Evolutionary conservation across 1,139 yeast species (phyloP), one percentile per base, ranked within the genome.

Genomic region (Scheffersomyces segobiensis): DNA sequence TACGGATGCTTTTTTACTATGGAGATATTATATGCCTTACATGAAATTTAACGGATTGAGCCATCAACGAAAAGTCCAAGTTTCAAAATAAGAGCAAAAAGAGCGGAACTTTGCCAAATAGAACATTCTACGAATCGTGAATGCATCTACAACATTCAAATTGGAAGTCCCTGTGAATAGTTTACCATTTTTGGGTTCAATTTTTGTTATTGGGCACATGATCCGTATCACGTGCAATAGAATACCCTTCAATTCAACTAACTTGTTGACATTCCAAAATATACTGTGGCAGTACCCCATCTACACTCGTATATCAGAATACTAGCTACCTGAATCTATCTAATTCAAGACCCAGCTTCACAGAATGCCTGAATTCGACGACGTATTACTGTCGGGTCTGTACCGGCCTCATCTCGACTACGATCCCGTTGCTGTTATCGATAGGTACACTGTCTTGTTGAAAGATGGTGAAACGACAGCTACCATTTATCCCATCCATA

Each of bases 401-500:
- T 74, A 68, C 62, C 71, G 77, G 61, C 73, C 74, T 10, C 77
- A 69, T 59, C 65, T 76, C 48, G 80, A 76, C 50, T 77, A 74
- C 63, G 71, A 68, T 53, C 74, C 77, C 0, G 76, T 71, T 21
- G 64, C 71, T 21, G 70, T 71, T 5, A 71, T 76, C 53, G 81
- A 78, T 56, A 66, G 81, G 42, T 74, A 83, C 65, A 91, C 97
- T 0, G 91, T 93, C 3, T 75, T 91, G 32, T 79, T 93, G 46
- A 89, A 91, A 69, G 98, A 93, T 71, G 95, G 95, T 12, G 93
- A 90, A 66, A 92, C 97, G 0, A 87, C 93, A 0, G 98, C 98
- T 1, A 93, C 98, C 5, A 88, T 93, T 60, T 92, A 92, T 68
- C 98, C 99, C 2, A 84, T 95, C 20, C 85, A 87, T 63, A 82